Conservation (phyloP, 371 early-diverging fungal species). For the Mortierella sp. region DNA sequence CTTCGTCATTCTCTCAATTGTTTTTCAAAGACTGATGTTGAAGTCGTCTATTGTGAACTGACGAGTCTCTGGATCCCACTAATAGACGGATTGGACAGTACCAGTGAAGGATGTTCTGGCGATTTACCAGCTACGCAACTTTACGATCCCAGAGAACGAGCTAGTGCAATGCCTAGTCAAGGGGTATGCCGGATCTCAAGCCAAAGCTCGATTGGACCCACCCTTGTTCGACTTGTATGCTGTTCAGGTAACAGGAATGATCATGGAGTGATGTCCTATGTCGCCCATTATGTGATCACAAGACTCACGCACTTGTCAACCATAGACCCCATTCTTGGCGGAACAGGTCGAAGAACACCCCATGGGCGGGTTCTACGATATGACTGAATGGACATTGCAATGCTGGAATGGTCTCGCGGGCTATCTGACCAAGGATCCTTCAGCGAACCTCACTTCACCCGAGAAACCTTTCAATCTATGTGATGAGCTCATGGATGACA, state of each 20-base stretch:
- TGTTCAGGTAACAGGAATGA: conserved; percentile 43
- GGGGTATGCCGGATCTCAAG: conserved; percentile 73
- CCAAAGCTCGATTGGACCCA: conserved; percentile 56
- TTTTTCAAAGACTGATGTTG: too few species aligned
- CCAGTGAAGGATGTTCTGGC: conserved; percentile 79
- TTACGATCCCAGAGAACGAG: conserved; percentile 34
- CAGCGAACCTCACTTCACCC: background rate
- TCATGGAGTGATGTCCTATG: background rate
- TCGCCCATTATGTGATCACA: too few species aligned
- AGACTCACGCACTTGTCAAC: background rate
- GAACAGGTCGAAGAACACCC: conserved; percentile 78
- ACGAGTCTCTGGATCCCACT: too few species aligned
- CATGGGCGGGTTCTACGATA: conserved; percentile 74
- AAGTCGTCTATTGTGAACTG: too few species aligned
- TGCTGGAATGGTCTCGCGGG: conserved; percentile 69
- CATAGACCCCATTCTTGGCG: conserved; percentile 75
- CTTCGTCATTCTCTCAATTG: too few species aligned
- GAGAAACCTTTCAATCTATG: conserved; percentile 12
- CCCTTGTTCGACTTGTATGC: conserved; percentile 67
- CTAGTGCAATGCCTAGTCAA: conserved; percentile 66
- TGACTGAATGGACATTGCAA: conserved; percentile 69
- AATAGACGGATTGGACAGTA: conserved; percentile 77
- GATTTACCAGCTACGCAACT: conserved; percentile 72
- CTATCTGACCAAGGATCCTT: conserved; percentile 57
- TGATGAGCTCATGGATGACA: conserved; percentile 15